phyloP scores from a whole-genome alignment of 306 rosid genomes.

The Cyclanthera cordifolia region DNA sequence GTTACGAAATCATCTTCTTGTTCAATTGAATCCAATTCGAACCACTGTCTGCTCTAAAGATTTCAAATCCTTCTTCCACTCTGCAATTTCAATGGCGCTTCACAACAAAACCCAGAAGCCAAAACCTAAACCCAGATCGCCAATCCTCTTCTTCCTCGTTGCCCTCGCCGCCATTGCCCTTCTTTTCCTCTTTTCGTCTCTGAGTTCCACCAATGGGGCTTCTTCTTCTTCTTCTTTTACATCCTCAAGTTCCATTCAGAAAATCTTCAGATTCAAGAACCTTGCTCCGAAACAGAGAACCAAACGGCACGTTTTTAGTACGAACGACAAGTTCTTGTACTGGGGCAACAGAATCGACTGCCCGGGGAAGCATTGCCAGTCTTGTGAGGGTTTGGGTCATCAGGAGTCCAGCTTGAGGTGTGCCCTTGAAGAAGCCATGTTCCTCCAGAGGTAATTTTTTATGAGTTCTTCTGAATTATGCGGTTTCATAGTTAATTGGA shows the following conservation, averaged over 20 bases:
- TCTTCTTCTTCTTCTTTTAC: neutral
- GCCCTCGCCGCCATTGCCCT: conserved; percentile 30
- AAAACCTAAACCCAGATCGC: conserved; percentile 42
- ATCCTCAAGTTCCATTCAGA: neutral
- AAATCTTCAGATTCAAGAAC: neutral
- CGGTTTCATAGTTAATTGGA: neutral
- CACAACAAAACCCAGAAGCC: conserved; percentile 27
- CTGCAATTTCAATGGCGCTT: conserved; percentile 41
- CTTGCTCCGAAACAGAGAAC: neutral
- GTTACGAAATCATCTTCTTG: neutral
- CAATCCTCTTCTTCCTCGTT: conserved; percentile 17
- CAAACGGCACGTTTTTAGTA: conserved; percentile 9
- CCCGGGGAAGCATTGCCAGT: conserved; percentile 79
- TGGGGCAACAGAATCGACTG: conserved; percentile 88
- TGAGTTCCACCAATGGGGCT: conserved; percentile 30
- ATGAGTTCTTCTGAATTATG: neutral
- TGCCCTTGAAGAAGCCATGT: conserved; percentile 85
- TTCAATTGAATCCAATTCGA: neutral
- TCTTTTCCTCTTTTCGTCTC: conserved; percentile 35
- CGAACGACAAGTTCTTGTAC: conserved; percentile 51
- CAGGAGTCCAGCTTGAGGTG: conserved; percentile 98
- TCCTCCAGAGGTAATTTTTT: conserved; percentile 34
- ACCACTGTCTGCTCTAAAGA: neutral
- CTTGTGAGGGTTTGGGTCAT: conserved; percentile 92
- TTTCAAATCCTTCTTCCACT: no score